These are phyloP conservation scores for Schizothecium vesticola DNA, from an alignment of 495 filamentous ascomycete genomes.

Conservation along the genomic window DNA sequence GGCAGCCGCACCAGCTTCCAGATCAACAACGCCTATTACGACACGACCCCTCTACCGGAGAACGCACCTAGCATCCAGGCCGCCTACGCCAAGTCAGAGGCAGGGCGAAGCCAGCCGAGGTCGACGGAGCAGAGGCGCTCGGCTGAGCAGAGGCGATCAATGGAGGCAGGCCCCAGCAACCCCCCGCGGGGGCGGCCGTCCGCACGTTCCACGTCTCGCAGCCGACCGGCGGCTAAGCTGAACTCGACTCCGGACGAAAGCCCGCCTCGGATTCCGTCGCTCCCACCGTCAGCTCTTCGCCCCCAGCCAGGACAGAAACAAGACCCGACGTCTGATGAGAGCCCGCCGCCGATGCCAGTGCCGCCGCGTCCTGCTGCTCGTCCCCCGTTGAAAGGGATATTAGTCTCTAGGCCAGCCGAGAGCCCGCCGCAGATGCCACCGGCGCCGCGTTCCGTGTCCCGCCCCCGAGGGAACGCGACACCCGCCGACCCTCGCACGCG, in stretches of 20 bases:
- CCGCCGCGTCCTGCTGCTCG: neutral
- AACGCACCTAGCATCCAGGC: neutral
- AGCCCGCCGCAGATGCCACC: neutral
- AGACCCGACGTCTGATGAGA: neutral
- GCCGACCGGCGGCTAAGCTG: neutral
- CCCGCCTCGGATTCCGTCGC: neutral
- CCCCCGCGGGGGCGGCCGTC: too few relatives aligned
- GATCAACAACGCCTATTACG: slow-evolving; percentile 19
- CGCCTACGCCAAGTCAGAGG: neutral
- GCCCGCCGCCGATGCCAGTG: too few relatives aligned
- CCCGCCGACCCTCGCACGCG: too few relatives aligned
- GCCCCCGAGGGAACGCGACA: neutral
- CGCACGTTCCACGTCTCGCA: neutral
- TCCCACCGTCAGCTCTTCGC: neutral
- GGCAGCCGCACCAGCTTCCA: slow-evolving; percentile 1
- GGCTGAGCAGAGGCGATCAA: neutral
- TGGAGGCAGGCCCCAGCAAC: neutral
- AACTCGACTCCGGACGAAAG: neutral
- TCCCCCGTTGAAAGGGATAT: neutral
- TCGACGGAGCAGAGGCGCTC: neutral
- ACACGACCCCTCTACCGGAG: slow-evolving; percentile 17
- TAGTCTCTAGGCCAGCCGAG: neutral
- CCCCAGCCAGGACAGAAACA: neutral
- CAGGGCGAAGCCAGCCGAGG: neutral
- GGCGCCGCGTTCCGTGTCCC: neutral